Evolutionary conservation across 2,329 filamentous ascomycete species (phyloP), one percentile per base, ranked within the genome.

Genomic region (Mycosphaerella arachidis): DNA sequence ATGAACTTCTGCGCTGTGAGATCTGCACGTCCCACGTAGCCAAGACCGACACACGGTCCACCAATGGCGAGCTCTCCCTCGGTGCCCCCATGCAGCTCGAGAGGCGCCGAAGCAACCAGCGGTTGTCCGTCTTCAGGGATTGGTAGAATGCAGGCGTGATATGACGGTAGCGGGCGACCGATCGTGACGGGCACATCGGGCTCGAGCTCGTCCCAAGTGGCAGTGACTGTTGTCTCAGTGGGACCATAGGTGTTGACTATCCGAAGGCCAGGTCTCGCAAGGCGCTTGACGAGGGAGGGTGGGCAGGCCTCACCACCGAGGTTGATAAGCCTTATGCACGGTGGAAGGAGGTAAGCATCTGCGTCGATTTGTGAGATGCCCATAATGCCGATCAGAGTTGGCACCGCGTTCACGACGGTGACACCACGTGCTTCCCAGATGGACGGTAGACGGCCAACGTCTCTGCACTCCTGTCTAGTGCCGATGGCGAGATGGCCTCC

Each of bases 171-270:
- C 20, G 64, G 66, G 31, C 56, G 60, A 13, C 66, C 66, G 40
- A 68, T 66, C 2, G 64, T 66, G 9, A 68, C 66, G 4, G 64
- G 63, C 2, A 62, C 37, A 10, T 60, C 60, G 2, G 64, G 65
- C 18, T 58, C 61, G 6, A 68, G 59, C 50, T 66, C 63, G 29
- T 65, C 64, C 60, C 64, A 65, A 6, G 63, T 65, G 18, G 63
- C 59, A 29, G 63, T 62, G 18, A 66, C 64, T 4, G 66, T 66
- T 2, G 66, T 66, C 43, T 68, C 66, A 2, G 66, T 66, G 0
- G 66, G 66, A 6, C 66, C 66, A 18, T 68, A 68, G 4, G 66
- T 68, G 43, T 68, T 68, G 43, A 66, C 53, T 9, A 68, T 64
- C 10, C 60, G 63, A 6, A 65, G 58, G 8, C 63, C 63, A 30